Conservation (phyloP, 2,329 filamentous ascomycete species). For the Trichoderma oligosporum region DNA sequence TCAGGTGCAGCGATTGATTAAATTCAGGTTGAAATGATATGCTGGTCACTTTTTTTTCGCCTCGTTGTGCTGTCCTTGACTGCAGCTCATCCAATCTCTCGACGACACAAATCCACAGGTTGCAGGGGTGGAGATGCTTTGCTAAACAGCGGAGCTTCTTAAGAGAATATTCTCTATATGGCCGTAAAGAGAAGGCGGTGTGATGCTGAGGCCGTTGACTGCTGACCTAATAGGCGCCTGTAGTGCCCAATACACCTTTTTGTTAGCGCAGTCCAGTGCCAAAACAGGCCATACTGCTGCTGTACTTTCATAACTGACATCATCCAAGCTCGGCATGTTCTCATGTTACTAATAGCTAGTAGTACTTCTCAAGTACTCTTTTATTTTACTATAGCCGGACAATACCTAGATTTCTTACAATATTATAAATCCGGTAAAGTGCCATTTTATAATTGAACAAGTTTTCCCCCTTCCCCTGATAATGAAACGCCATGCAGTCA, state of each 20-base stretch:
- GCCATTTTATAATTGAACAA: background rate
- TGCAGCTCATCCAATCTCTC: constrained; percentile 17
- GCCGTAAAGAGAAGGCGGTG: constrained; percentile 16
- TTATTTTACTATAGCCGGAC: too few species aligned
- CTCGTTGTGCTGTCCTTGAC: constrained; percentile 12
- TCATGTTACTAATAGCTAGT: background rate
- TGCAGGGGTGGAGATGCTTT: constrained; percentile 14
- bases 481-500: background rate
- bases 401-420: too few species aligned
- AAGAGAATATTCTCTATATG: background rate
- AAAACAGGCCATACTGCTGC: background rate
- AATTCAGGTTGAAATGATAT: constrained; percentile 1
- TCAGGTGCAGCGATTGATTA: background rate
- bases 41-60: constrained; percentile 15
- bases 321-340: constrained; percentile 16
- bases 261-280: background rate
- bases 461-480: background rate
- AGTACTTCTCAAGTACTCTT: background rate
- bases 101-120: constrained; percentile 12
- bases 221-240: background rate
- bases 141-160: background rate
- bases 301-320: background rate
- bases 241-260: background rate
- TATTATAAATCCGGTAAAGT: background rate
- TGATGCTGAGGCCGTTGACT: too few species aligned